Conservation (phyloP, 202 grass and related monocot species). For the Digitaria exilis region DNA sequence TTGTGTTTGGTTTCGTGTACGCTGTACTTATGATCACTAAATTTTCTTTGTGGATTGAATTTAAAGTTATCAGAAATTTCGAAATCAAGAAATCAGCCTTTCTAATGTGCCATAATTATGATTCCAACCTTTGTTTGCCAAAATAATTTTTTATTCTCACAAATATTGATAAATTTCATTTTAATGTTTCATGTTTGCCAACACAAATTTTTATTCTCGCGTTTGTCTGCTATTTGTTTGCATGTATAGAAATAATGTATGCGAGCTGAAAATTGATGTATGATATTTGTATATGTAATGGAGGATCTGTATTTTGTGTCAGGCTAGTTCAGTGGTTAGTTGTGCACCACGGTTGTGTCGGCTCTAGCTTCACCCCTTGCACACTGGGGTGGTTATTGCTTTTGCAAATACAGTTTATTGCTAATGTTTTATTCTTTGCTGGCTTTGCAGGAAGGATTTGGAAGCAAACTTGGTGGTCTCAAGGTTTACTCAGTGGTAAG, state of each 20-base stretch:
- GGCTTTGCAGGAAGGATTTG: constrained; percentile 66
- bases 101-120: neutral
- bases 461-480: constrained; percentile 44
- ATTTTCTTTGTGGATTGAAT: neutral
- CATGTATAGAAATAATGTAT: neutral
- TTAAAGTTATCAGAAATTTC: neutral
- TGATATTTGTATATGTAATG: neutral
- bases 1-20: neutral
- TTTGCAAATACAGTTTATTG: neutral
- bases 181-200: neutral
- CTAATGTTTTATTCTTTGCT: neutral
- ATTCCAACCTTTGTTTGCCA: neutral
- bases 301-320: neutral
- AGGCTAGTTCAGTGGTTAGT: neutral
- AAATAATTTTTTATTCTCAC: neutral
- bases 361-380: neutral
- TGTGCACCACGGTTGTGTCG: neutral
- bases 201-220: too few species aligned
- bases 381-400: neutral
- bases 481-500: constrained; percentile 85
- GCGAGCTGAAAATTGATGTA: neutral
- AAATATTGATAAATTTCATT: neutral
- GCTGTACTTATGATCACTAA: neutral
- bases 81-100: too few species aligned
- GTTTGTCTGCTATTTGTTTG: neutral